Evolutionary conservation across 2,329 filamentous ascomycete species (phyloP).

Genomic region (Sporothrix inflata): DNA sequence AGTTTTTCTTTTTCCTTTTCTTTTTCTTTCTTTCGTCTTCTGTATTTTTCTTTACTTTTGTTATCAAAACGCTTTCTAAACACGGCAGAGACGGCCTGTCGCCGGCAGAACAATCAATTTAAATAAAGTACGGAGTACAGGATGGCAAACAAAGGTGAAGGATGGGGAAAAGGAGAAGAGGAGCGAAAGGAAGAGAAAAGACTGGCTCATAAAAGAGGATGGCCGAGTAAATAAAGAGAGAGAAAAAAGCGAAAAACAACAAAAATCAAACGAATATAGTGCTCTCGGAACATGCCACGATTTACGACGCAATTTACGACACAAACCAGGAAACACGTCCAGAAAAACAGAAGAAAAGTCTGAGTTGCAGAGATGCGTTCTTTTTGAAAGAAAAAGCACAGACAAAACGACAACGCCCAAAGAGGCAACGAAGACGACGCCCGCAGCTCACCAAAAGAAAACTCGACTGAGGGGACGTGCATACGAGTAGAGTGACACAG

Average conservation of each 20-base stretch:
- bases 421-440: not conserved
- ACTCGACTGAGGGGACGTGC: not conserved
- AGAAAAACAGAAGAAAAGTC: not conserved
- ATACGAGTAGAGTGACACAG: not conserved
- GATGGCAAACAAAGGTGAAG: not conserved
- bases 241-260: not conserved
- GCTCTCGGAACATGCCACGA: constrained; percentile 3
- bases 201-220: not conserved
- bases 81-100: constrained; percentile 8
- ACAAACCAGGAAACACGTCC: not conserved
- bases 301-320: not conserved
- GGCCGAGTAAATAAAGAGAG: not conserved
- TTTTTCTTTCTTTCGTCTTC: not conserved
- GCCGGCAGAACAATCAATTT: not conserved
- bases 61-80: constrained; percentile 4
- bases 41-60: not conserved
- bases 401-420: not conserved
- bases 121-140: not conserved
- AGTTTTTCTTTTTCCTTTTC: not conserved
- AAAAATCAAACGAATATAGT: not conserved
- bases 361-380: no score
- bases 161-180: not conserved
- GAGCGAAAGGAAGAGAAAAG: not conserved
- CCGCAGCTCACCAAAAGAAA: not conserved
- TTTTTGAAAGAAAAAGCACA: no score